Evolutionary conservation across 1,284 basidiomycete species (phyloP).

Genomic region (Ustilago vetiveriae): DNA sequence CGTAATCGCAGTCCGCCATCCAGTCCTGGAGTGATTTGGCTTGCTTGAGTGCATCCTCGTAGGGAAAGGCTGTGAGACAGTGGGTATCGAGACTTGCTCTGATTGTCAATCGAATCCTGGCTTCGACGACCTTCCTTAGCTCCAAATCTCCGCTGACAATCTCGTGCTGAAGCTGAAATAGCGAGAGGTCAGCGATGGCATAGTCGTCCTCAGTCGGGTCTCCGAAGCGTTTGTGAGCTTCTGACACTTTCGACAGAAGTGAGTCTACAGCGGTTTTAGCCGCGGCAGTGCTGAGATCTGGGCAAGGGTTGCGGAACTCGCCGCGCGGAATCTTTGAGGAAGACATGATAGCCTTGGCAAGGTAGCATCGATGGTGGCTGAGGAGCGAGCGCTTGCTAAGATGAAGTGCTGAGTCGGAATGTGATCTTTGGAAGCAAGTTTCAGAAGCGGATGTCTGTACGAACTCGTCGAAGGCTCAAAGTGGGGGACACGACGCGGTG

Average conservation of each 20-base stretch:
- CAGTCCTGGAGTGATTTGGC: not conserved
- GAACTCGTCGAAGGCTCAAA: not conserved
- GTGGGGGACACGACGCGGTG: too few species aligned
- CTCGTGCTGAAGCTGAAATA: too few species aligned
- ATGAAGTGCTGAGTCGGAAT: too few species aligned
- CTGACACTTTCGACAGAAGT: conserved; percentile 14
- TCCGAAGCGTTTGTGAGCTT: conserved; percentile 12
- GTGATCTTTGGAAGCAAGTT: too few species aligned
- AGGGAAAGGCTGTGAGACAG: conserved; percentile 45
- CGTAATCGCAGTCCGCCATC: not conserved
- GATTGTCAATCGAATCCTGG: conserved; percentile 25
- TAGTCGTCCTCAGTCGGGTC: conserved; percentile 11
- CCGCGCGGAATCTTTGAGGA: conserved; percentile 12
- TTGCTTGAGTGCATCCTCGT: conserved; percentile 9
- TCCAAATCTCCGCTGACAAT: too few species aligned
- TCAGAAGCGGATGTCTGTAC: not conserved
- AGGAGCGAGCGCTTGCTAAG: too few species aligned
- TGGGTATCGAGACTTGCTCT: conserved; percentile 31
- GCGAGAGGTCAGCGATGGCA: too few species aligned
- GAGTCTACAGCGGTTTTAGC: conserved; percentile 20
- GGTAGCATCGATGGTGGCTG: conserved; percentile 1
- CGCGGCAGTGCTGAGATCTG: conserved; percentile 10
- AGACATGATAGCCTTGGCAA: too few species aligned
- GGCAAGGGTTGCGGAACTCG: conserved; percentile 23
- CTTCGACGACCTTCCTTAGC: conserved; percentile 13